phyloP scores from a whole-genome alignment of 2,329 filamentous ascomycete genomes.

The Aspergillus piperis region DNA sequence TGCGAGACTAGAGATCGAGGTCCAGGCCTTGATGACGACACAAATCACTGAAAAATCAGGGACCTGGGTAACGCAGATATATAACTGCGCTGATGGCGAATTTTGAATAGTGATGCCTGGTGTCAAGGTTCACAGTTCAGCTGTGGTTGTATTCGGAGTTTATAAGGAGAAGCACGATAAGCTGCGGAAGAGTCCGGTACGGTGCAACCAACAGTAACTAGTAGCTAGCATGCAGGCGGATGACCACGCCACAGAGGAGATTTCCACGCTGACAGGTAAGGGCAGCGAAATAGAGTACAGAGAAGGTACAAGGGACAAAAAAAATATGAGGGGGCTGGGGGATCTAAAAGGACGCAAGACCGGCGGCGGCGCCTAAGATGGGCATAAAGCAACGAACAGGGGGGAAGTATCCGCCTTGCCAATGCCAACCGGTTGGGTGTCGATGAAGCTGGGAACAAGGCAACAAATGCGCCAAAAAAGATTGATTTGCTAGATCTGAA shows the following conservation, averaged over 20 bases:
- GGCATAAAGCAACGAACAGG: slow-evolving; percentile 27
- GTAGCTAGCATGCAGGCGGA: slow-evolving; percentile 9
- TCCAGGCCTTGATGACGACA: slow-evolving; percentile 15
- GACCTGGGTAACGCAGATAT: background rate
- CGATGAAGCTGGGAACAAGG: slow-evolving; percentile 22
- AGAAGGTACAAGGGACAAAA: background rate
- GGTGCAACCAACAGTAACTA: slow-evolving; percentile 6
- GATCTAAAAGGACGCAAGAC: slow-evolving; percentile 13
- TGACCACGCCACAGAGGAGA: slow-evolving; percentile 16
- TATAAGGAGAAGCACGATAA: background rate
- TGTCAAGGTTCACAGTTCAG: slow-evolving; percentile 13
- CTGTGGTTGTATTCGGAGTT: slow-evolving; percentile 13
- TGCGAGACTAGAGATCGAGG: background rate
- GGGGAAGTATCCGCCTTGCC: slow-evolving; percentile 15
- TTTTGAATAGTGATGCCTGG: slow-evolving; percentile 17
- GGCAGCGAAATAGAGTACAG: slow-evolving; percentile 5
- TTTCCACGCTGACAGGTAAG: slow-evolving; percentile 9
- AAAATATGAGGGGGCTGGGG: slow-evolving; percentile 22
- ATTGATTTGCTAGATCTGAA: slow-evolving; percentile 12
- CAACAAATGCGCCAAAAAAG: slow-evolving; percentile 13
- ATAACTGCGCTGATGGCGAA: slow-evolving; percentile 5
- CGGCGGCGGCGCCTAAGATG: slow-evolving; percentile 22
- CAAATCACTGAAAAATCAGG: background rate
- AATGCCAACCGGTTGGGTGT: slow-evolving; percentile 21
- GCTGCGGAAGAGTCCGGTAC: background rate